Evolutionary conservation across 1,284 basidiomycete genomes (phyloP).

Genomic region (Trametes pubescens): DNA sequence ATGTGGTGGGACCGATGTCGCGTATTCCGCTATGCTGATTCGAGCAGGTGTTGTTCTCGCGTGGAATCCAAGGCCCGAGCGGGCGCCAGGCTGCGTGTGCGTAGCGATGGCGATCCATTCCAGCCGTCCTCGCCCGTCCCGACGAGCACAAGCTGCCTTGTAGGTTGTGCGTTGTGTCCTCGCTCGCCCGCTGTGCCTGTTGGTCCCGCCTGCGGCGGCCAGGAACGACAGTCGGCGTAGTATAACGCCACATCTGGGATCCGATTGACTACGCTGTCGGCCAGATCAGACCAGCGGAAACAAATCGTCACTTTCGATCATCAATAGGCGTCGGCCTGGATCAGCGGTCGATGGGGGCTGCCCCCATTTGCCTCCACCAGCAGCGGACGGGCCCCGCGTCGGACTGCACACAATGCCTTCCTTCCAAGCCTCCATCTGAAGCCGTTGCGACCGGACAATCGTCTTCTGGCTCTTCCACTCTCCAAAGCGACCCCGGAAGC

Average conservation of each 20-base stretch:
- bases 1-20: constrained; percentile 16
- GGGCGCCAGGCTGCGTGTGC: background rate
- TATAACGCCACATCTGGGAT: constrained; percentile 34
- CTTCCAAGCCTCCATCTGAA: background rate
- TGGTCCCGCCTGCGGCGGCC: constrained; percentile 17
- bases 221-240: constrained; percentile 17
- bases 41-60: constrained; percentile 31
- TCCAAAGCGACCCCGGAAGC: constrained; percentile 3
- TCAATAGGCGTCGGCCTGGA: background rate
- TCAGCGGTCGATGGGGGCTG: constrained; percentile 5
- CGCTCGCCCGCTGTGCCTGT: constrained; percentile 13
- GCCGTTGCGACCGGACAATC: constrained; percentile 2
- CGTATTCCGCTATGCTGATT: constrained; percentile 24
- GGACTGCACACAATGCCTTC: background rate
- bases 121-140: constrained; percentile 5
- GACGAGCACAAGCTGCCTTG: constrained; percentile 26
- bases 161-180: constrained; percentile 19
- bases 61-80: constrained; percentile 17
- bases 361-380: background rate
- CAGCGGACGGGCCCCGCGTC: background rate
- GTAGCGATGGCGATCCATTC: constrained; percentile 29
- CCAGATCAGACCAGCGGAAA: constrained; percentile 27
- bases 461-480: constrained; percentile 6
- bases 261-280: constrained; percentile 24
- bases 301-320: constrained; percentile 28